Evolutionary conservation across 805 yeast species (phyloP).

Genomic region (Saccharomyces kudriavzevii): DNA sequence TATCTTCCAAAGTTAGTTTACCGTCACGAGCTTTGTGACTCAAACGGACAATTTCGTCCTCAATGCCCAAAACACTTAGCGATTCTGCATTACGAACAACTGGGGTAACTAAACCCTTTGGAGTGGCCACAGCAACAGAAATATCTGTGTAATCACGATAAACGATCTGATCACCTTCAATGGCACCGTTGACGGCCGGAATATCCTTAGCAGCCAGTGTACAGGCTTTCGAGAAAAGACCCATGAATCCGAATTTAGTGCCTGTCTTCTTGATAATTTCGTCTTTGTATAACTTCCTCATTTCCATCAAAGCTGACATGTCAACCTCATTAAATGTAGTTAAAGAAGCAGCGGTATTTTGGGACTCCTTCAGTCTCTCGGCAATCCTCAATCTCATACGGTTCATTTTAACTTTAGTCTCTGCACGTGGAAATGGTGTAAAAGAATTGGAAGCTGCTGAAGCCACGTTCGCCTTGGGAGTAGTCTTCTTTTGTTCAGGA

Average conservation of each 20-base stretch:
- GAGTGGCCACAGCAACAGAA: constrained; percentile 96
- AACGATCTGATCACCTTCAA: constrained; percentile 88
- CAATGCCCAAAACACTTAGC: constrained; percentile 77
- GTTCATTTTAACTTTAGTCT: constrained; percentile 94
- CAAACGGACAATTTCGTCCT: constrained; percentile 70
- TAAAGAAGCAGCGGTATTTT: constrained; percentile 95
- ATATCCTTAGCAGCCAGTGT: constrained; percentile 88
- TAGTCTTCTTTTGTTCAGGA: constrained; percentile 24
- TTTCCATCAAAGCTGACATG: constrained; percentile 83
- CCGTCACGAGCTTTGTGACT: constrained; percentile 95
- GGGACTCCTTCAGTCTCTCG: constrained; percentile 97
- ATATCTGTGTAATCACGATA: constrained; percentile 95
- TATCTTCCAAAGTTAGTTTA: constrained; percentile 91
- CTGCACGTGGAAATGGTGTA: constrained; percentile 66
- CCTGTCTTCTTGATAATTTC: constrained; percentile 91
- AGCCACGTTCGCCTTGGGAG: constrained; percentile 24
- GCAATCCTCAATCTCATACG: constrained; percentile 98
- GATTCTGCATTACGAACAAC: constrained; percentile 96
- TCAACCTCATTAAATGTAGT: constrained; percentile 98
- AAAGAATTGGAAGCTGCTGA: constrained; percentile 28
- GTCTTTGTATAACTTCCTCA: constrained; percentile 95
- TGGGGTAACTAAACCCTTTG: constrained; percentile 98
- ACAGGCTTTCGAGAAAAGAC: constrained; percentile 90
- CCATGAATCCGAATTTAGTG: constrained; percentile 96
- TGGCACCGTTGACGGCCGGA: constrained; percentile 92